Evolutionary conservation across 176 grass and related monocot species (phyloP).

Genomic region (Neostapfia colusana): DNA sequence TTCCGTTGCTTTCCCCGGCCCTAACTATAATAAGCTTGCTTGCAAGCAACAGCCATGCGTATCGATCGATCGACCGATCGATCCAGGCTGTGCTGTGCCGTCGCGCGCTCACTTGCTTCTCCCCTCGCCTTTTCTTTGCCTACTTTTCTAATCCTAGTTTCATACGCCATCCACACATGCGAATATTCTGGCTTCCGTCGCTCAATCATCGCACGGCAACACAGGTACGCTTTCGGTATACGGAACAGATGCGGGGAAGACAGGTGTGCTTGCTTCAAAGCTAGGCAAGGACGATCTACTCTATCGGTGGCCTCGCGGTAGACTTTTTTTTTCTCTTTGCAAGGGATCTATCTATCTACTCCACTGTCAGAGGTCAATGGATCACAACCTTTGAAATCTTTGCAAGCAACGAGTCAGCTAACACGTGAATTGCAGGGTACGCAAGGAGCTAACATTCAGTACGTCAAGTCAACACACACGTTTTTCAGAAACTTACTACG

Average conservation of each 20-base stretch:
- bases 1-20: background rate
- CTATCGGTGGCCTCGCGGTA: too few relatives aligned
- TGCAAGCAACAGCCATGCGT: slow-evolving; percentile 56
- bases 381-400: background rate
- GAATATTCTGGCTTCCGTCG: slow-evolving; percentile 46
- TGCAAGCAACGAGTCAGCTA: background rate
- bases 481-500: background rate
- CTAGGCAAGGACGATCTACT: too few relatives aligned
- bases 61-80: slow-evolving; percentile 37
- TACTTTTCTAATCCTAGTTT: slow-evolving; percentile 15
- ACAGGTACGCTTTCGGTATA: slow-evolving; percentile 40
- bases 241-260: slow-evolving; percentile 25
- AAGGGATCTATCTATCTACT: too few relatives aligned
- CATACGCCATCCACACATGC: slow-evolving; percentile 49
- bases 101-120: background rate
- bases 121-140: background rate
- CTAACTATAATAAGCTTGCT: background rate
- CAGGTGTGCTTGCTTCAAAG: too few relatives aligned
- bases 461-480: slow-evolving; percentile 7
- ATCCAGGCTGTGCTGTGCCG: background rate
- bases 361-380: slow-evolving; percentile 7
- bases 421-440: background rate
- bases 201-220: slow-evolving; percentile 43
- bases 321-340: too few relatives aligned
- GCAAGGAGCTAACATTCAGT: background rate